These are phyloP conservation scores for Lojkania enalia DNA, from an alignment of 2,329 filamentous ascomycete genomes.

Conservation along the genomic window DNA sequence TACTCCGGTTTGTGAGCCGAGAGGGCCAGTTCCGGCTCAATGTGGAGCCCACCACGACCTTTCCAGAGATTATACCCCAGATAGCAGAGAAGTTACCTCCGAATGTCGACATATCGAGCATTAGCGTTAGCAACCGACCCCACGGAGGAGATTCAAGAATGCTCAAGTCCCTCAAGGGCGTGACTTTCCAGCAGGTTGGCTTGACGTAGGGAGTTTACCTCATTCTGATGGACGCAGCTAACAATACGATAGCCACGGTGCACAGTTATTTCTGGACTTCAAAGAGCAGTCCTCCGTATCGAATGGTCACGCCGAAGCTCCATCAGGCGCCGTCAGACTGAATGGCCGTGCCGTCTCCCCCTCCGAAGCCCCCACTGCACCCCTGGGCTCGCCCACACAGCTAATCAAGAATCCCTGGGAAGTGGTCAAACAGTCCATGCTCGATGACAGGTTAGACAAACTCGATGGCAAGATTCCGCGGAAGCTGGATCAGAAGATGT, in stretches of 20 bases:
- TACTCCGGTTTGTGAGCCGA: conserved; percentile 84
- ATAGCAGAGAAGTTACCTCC: conserved; percentile 64
- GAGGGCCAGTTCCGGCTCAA: conserved; percentile 90
- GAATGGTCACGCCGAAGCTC: conserved; percentile 52
- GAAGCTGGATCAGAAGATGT: conserved; percentile 79
- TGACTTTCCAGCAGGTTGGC: conserved; percentile 61
- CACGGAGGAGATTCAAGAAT: conserved; percentile 61
- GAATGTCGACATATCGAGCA: conserved; percentile 57
- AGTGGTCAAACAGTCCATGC: conserved; percentile 78
- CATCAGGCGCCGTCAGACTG: conserved; percentile 62
- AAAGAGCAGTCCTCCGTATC: conserved; percentile 58
- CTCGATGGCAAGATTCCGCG: conserved; percentile 86
- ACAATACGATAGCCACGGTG: conserved; percentile 70
- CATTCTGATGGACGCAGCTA: conserved; percentile 16
- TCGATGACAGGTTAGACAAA: conserved; percentile 86
- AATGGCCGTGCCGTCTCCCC: conserved; percentile 75
- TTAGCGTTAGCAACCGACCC: conserved; percentile 63
- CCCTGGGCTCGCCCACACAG: conserved; percentile 58
- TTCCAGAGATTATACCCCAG: conserved; percentile 60
- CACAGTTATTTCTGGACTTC: conserved; percentile 87
- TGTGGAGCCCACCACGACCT: conserved; percentile 73
- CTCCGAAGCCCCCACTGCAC: conserved; percentile 67
- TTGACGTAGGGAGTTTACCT: conserved; percentile 51
- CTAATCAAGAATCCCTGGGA: conserved; percentile 92
- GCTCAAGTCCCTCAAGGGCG: conserved; percentile 55